Evolutionary conservation across 371 early-diverging fungal genomes (phyloP).

Genomic region (Mortierella sp.): DNA sequence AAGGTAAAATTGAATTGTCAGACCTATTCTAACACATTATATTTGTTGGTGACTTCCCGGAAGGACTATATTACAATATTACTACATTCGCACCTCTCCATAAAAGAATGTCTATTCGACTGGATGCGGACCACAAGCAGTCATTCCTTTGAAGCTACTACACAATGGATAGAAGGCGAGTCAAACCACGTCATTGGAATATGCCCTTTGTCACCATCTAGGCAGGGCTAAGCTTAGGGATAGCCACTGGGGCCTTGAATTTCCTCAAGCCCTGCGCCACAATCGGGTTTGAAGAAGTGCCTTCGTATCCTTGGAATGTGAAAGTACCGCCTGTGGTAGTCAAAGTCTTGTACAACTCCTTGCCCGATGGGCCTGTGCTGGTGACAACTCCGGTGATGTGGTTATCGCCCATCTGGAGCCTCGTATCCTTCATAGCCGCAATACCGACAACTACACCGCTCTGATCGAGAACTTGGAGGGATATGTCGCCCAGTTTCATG

Average conservation of each 20-base stretch:
- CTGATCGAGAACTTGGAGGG: slow-evolving; percentile 1
- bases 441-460: background rate
- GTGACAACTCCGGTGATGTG: background rate
- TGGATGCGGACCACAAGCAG: too few species aligned
- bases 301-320: background rate
- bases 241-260: background rate
- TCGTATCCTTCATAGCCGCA: background rate
- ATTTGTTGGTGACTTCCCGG: too few species aligned
- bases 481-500: slow-evolving; percentile 14
- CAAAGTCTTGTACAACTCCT: background rate
- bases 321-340: background rate
- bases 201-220: too few species aligned
- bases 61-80: too few species aligned
- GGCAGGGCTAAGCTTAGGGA: too few species aligned
- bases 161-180: too few species aligned
- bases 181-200: too few species aligned
- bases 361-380: background rate
- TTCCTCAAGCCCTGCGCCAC: slow-evolving; percentile 2
- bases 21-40: too few species aligned
- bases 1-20: too few species aligned
- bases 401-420: slow-evolving; percentile 9
- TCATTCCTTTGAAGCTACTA: too few species aligned
- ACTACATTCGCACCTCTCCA: too few species aligned
- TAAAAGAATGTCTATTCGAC: too few species aligned
- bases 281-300: slow-evolving; percentile 6